A percentile compares a stretch with the other conserved stretches of the same genome.
Evolutionary conservation across 495 filamentous ascomycete genomes (phyloP).

Genomic region (Podospora bellae-mahoneyi): DNA sequence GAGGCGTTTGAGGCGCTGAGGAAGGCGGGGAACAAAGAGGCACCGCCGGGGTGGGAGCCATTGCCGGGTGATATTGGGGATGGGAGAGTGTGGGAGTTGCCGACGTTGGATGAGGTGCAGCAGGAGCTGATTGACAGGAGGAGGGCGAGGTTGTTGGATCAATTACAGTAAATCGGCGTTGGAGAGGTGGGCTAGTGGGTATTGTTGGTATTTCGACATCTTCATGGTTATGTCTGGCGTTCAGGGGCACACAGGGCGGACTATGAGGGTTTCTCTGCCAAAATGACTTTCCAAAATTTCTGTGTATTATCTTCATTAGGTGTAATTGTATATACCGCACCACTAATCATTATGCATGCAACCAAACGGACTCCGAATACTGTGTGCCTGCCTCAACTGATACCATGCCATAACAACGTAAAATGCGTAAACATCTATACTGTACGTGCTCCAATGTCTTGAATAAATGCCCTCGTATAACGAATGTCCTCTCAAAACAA

Average conservation of each 20-base stretch:
- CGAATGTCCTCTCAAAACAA: neutral
- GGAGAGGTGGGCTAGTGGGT: neutral
- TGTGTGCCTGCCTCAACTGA: neutral
- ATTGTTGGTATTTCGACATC: slow-evolving; percentile 20
- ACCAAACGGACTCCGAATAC: neutral
- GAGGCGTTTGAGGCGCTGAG: slow-evolving; percentile 66
- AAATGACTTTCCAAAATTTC: neutral
- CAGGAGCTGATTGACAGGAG: slow-evolving; percentile 88
- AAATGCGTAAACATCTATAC: neutral
- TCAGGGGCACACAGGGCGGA: slow-evolving; percentile 15
- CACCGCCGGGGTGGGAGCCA: slow-evolving; percentile 69
- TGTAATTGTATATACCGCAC: neutral
- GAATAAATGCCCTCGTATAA: neutral
- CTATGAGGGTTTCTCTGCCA: neutral
- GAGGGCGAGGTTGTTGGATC: slow-evolving; percentile 72
- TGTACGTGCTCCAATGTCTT: neutral
- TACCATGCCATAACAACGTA: neutral
- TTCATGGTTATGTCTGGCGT: slow-evolving; percentile 26
- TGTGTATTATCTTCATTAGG: neutral
- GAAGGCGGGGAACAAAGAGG: slow-evolving; percentile 33
- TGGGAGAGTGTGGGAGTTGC: slow-evolving; percentile 79
- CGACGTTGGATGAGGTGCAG: slow-evolving; percentile 83
- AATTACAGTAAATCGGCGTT: slow-evolving; percentile 26
- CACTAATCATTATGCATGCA: neutral
- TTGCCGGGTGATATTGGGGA: slow-evolving; percentile 85